phyloP scores from a whole-genome alignment of 345 rosid genomes.

The Cardamine resedifolia region DNA sequence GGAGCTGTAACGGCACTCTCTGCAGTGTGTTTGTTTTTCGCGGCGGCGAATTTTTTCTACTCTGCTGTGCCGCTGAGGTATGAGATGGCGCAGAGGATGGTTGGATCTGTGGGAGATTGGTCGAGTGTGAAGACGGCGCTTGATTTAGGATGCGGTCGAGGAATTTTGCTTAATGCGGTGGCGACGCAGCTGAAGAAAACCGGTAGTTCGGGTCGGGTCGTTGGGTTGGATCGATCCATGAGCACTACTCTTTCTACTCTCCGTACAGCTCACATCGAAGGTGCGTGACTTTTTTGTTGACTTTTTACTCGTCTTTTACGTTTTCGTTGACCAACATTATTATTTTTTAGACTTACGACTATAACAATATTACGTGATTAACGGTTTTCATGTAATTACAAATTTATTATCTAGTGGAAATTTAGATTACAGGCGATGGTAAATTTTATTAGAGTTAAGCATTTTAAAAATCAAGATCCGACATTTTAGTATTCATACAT shows the following conservation, averaged over 20 bases:
- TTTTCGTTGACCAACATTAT: slow-evolving; percentile 17
- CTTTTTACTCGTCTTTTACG: background rate
- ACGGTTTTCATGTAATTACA: background rate
- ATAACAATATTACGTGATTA: background rate
- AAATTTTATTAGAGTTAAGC: background rate
- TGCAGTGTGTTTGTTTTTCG: slow-evolving; percentile 68
- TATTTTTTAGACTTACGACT: background rate
- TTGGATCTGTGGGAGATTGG: slow-evolving; percentile 81
- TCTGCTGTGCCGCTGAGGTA: slow-evolving; percentile 73
- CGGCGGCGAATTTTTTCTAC: slow-evolving; percentile 82
- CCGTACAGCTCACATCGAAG: slow-evolving; percentile 85
- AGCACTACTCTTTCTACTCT: slow-evolving; percentile 83
- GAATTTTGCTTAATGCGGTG: slow-evolving; percentile 82
- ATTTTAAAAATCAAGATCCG: background rate
- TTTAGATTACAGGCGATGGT: background rate
- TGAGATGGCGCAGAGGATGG: slow-evolving; percentile 94
- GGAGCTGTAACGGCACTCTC: slow-evolving; percentile 75
- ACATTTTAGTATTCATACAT: too few species aligned
- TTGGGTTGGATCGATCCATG: slow-evolving; percentile 80
- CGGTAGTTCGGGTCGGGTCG: slow-evolving; percentile 94
- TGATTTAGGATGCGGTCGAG: slow-evolving; percentile 94
- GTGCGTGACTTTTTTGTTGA: slow-evolving; percentile 36
- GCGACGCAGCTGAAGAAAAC: slow-evolving; percentile 94
- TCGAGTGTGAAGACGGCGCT: slow-evolving; percentile 84
- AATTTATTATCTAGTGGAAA: background rate